Percentiles rank a stretch among this genome's conserved stretches.
These are phyloP conservation scores for Guadua angustifolia DNA, from an alignment of 176 grass and related monocot species.

Conservation along the genomic window DNA sequence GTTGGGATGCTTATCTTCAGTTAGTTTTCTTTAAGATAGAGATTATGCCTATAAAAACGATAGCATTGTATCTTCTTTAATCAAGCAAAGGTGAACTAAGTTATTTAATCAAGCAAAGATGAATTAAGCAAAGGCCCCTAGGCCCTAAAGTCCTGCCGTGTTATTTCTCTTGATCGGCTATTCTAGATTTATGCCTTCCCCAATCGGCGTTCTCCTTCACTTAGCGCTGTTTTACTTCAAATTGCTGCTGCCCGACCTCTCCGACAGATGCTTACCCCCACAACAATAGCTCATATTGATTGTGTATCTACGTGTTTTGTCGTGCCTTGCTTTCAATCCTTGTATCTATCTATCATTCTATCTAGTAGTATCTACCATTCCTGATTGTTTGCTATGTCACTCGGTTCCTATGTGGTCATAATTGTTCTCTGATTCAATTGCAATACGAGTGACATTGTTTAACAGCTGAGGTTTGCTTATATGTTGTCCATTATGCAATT, in stretches of 20 bases:
- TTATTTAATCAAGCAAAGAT: neutral
- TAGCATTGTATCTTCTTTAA: no score
- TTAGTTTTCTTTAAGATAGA: neutral
- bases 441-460: neutral
- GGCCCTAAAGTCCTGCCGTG: neutral
- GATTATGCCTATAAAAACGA: neutral
- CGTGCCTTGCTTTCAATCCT: neutral
- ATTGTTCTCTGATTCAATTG: constrained; percentile 11
- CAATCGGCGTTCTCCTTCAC: neutral
- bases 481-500: neutral
- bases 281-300: neutral
- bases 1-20: neutral
- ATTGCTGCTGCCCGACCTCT: neutral
- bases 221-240: neutral
- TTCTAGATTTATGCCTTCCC: neutral
- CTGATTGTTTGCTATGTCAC: neutral
- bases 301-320: neutral
- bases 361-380: neutral
- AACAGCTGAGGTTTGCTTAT: constrained; percentile 11
- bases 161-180: neutral
- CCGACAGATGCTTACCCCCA: neutral
- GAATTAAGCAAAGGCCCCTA: neutral
- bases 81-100: neutral
- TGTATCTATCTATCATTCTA: neutral
- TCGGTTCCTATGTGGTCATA: neutral